Evolutionary conservation across 2,329 filamentous ascomycete genomes (phyloP).

Genomic region (Pseudogymnoascus sp.): DNA sequence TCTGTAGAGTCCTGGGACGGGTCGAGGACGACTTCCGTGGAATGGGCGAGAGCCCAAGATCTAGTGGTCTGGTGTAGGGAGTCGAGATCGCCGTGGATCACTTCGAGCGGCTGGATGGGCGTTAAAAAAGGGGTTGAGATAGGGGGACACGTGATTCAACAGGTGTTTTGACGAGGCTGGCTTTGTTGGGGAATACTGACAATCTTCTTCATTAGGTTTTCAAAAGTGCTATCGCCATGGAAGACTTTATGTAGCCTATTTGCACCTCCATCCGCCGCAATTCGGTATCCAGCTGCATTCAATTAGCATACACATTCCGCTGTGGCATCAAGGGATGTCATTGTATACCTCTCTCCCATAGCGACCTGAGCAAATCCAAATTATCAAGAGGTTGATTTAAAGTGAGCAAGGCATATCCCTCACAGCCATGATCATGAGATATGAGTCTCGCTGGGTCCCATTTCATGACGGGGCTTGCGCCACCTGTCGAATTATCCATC

Average conservation of each 20-base stretch:
- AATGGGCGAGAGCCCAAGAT: constrained; percentile 38
- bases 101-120: constrained; percentile 49
- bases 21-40: constrained; percentile 60
- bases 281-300: constrained; percentile 51
- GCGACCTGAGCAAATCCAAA: constrained; percentile 12
- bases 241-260: constrained; percentile 46
- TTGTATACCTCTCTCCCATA: constrained; percentile 16
- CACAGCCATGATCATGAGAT: not conserved
- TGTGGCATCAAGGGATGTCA: constrained; percentile 9
- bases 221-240: constrained; percentile 13
- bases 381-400: constrained; percentile 15
- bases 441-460: constrained; percentile 8
- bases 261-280: constrained; percentile 89
- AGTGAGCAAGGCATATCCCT: constrained; percentile 13
- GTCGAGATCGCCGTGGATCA: constrained; percentile 87
- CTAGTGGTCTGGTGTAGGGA: constrained; percentile 61
- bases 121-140: not conserved
- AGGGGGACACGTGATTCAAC: not conserved
- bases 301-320: not conserved
- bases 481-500: not conserved
- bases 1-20: constrained; percentile 85
- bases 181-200: not conserved
- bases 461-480: not conserved
- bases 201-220: constrained; percentile 7
- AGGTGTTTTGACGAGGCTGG: not conserved